These are phyloP conservation scores for Aspergillus sp. DNA, from an alignment of 2,329 filamentous ascomycete genomes.

Conservation along the genomic window DNA sequence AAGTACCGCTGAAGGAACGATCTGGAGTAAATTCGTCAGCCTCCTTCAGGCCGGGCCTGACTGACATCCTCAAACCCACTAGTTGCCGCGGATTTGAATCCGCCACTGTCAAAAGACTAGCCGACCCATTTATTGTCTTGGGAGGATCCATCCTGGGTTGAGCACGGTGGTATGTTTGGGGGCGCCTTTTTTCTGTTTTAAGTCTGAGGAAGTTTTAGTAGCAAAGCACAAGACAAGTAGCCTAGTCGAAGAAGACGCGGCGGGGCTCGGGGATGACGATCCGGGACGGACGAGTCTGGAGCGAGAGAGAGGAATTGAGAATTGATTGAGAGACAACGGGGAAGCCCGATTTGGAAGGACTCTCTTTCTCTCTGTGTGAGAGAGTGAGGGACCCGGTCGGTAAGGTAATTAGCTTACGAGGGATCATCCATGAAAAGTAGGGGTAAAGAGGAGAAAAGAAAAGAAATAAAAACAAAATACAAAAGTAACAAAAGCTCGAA, in stretches of 20 bases:
- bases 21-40: slow-evolving; percentile 7
- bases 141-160: slow-evolving; percentile 4
- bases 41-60: neutral
- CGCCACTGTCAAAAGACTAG: slow-evolving; percentile 1
- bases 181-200: neutral
- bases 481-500: neutral
- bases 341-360: neutral
- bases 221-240: neutral
- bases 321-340: neutral
- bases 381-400: neutral
- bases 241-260: neutral
- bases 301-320: neutral
- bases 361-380: neutral
- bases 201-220: slow-evolving; percentile 7
- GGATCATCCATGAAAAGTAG: neutral
- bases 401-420: neutral
- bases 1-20: neutral
- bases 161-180: slow-evolving; percentile 5
- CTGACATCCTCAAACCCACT: slow-evolving; percentile 2
- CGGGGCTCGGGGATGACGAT: slow-evolving; percentile 15
- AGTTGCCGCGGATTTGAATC: slow-evolving; percentile 1
- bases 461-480: neutral
- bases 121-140: neutral
- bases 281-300: slow-evolving; percentile 6
- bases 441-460: neutral